phyloP scores from a whole-genome alignment of 306 rosid species.

The Lablab purpureus region DNA sequence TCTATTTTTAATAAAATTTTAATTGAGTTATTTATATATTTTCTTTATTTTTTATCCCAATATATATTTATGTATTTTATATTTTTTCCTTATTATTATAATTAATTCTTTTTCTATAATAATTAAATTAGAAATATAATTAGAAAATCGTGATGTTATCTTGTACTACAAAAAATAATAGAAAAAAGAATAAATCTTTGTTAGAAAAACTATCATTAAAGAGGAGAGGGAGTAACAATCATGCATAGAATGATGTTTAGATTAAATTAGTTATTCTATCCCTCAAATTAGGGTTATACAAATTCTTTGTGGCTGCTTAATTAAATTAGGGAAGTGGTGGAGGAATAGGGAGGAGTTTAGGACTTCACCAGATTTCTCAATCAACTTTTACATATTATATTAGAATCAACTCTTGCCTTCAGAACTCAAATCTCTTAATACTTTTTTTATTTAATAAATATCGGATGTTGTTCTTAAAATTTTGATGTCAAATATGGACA shows the following conservation, averaged over 20 bases:
- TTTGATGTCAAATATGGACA: neutral
- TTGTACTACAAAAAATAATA: too few relatives aligned
- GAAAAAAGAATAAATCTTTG: too few relatives aligned
- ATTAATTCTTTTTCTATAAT: too few relatives aligned
- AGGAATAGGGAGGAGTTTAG: neutral
- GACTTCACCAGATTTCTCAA: neutral
- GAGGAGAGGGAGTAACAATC: neutral
- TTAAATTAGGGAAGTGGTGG: neutral
- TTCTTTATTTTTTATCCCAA: too few relatives aligned
- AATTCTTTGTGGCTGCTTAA: neutral
- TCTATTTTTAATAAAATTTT: too few relatives aligned
- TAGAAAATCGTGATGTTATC: too few relatives aligned
- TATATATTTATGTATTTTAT: too few relatives aligned
- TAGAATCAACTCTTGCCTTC: neutral
- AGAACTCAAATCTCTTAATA: neutral
- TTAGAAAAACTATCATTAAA: too few relatives aligned
- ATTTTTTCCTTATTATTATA: too few relatives aligned
- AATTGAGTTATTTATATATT: too few relatives aligned
- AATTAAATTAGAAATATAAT: too few relatives aligned
- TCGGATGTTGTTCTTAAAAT: neutral
- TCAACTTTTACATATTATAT: neutral
- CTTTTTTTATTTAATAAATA: neutral
- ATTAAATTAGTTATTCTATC: neutral
- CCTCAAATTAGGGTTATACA: conserved; percentile 13
- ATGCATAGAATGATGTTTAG: neutral